phyloP scores from a whole-genome alignment of 352 stramenopile genomes.

The Phytophthora meadii region DNA sequence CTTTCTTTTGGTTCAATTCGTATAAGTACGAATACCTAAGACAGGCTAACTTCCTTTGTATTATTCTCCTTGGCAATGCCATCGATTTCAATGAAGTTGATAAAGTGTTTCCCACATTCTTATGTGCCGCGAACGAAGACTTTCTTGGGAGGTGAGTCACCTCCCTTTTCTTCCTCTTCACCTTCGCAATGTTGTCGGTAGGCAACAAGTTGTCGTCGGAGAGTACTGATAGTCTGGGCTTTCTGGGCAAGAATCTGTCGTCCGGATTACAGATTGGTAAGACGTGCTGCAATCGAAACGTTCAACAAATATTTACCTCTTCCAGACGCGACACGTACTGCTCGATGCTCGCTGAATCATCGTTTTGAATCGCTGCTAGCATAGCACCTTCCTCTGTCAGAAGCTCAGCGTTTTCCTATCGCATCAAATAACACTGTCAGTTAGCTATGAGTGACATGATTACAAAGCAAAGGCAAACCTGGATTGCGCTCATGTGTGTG shows the following conservation, averaged over 20 bases:
- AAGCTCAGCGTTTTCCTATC: conserved; percentile 96
- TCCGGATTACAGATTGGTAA: not conserved
- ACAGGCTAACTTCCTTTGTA: conserved; percentile 10
- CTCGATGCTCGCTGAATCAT: conserved; percentile 96
- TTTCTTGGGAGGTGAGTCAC: conserved; percentile 49
- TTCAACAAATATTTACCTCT: conserved; percentile 46
- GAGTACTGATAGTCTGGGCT: conserved; percentile 81
- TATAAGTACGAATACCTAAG: no score
- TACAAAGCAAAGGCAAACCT: conserved; percentile 49
- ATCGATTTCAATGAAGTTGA: not conserved
- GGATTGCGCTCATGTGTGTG: conserved; percentile 96
- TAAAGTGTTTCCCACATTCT: not conserved
- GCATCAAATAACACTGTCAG: not conserved
- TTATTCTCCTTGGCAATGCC: conserved; percentile 1
- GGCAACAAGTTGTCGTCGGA: conserved; percentile 82
- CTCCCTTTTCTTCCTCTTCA: conserved; percentile 82
- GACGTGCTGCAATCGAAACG: not conserved
- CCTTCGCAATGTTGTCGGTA: conserved; percentile 87
- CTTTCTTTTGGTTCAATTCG: not conserved
- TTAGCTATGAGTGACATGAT: not conserved
- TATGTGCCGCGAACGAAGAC: conserved; percentile 17
- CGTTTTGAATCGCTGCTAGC: conserved; percentile 86
- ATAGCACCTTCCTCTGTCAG: conserved; percentile 95
- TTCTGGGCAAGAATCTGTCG: conserved; percentile 93
- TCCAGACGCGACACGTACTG: conserved; percentile 92